Conservation (phyloP, 192 early-diverging fungal species). For the Coemansia sp. region DNA sequence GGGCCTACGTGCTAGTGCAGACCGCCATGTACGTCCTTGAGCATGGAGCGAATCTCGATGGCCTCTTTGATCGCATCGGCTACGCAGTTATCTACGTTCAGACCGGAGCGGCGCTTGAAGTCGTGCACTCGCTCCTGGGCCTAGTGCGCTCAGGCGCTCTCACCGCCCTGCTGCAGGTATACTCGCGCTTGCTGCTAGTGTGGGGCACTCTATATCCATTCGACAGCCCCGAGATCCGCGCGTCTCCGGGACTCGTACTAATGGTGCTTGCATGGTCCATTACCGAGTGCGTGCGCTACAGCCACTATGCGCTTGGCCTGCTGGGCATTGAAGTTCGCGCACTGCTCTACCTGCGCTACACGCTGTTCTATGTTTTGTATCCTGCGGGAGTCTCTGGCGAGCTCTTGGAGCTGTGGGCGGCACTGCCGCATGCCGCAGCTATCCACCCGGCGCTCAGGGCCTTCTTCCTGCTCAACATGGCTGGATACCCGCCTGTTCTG, state of each 20-base stretch:
- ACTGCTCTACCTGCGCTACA: constrained; percentile 71
- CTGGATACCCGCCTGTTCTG: constrained; percentile 75
- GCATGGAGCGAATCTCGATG: constrained; percentile 60
- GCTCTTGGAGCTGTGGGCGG: constrained; percentile 73
- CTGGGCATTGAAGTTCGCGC: constrained; percentile 55
- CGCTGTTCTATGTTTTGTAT: constrained; percentile 93
- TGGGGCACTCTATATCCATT: constrained; percentile 80
- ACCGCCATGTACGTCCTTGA: constrained; percentile 58
- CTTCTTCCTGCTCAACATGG: constrained; percentile 60
- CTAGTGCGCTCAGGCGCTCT: constrained; percentile 80
- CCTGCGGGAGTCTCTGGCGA: constrained; percentile 89
- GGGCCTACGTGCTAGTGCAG: constrained; percentile 72
- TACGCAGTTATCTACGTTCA: constrained; percentile 73
- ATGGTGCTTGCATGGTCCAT: constrained; percentile 93
- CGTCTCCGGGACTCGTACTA: constrained; percentile 69
- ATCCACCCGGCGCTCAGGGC: constrained; percentile 62
- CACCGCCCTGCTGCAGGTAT: constrained; percentile 87
- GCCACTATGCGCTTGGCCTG: constrained; percentile 84
- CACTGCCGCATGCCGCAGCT: constrained; percentile 64
- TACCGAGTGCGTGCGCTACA: constrained; percentile 91
- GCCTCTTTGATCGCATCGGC: constrained; percentile 68
- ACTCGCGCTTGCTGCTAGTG: constrained; percentile 82
- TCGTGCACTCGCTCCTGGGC: constrained; percentile 62
- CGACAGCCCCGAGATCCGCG: constrained; percentile 67
- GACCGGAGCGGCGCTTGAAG: constrained; percentile 82